Percentiles rank a stretch among this genome's conserved stretches.
These are phyloP conservation scores for Lasiodiplodia hormozganensis DNA, from an alignment of 2,329 filamentous ascomycete species.

Conservation along the genomic window DNA sequence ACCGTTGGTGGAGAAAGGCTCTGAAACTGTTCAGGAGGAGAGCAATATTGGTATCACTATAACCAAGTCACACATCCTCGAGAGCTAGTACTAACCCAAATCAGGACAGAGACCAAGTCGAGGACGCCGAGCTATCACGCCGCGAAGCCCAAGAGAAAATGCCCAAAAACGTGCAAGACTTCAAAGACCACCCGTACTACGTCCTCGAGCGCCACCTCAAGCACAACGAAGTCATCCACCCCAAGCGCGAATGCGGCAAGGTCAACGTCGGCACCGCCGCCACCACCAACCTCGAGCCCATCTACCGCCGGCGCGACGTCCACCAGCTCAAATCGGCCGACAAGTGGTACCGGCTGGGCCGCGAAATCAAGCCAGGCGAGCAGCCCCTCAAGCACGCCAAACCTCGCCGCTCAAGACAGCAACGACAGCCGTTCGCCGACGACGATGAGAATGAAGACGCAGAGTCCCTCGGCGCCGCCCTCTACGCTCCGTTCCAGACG, in stretches of 20 bases:
- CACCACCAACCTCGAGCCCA: constrained; percentile 71
- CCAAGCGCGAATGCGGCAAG: constrained; percentile 76
- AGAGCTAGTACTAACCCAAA: neutral
- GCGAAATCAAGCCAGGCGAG: constrained; percentile 76
- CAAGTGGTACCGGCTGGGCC: constrained; percentile 88
- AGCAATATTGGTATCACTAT: constrained; percentile 31
- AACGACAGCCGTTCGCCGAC: constrained; percentile 31
- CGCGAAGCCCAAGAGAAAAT: constrained; percentile 77
- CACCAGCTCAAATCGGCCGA: constrained; percentile 78
- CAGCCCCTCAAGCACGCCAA: constrained; percentile 77
- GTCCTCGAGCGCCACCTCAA: constrained; percentile 85
- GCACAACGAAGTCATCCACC: constrained; percentile 81
- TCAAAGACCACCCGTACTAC: constrained; percentile 78
- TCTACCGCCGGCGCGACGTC: constrained; percentile 85
- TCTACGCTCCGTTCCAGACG: constrained; percentile 69
- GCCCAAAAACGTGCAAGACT: constrained; percentile 84
- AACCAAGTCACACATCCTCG: neutral
- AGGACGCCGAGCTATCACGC: constrained; percentile 76
- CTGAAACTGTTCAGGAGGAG: constrained; percentile 53
- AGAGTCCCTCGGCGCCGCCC: constrained; percentile 53
- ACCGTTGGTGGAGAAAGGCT: constrained; percentile 62
- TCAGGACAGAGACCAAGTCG: constrained; percentile 78
- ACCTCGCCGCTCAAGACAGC: constrained; percentile 39
- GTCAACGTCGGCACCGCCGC: constrained; percentile 69
- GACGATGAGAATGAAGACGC: constrained; percentile 46